Percentiles rank a stretch among this genome's conserved stretches.
Conservation (phyloP, 371 early-diverging fungal species). For the Actinomortierella wolfii region DNA sequence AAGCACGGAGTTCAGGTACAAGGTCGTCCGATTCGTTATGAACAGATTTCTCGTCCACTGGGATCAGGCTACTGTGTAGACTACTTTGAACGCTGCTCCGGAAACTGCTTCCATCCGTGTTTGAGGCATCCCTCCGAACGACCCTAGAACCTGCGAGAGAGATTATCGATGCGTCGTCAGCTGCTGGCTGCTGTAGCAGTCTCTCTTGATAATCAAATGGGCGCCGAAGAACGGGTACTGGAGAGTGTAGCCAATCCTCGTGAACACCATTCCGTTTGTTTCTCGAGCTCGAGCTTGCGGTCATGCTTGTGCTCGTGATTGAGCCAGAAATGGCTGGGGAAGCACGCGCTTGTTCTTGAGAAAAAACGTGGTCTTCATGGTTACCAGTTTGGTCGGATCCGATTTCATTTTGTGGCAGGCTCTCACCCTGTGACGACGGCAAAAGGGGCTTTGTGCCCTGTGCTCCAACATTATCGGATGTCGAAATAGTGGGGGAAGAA, state of each 20-base stretch:
- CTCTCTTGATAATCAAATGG: background rate
- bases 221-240: background rate
- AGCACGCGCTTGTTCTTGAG: no score
- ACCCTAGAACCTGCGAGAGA: conserved; percentile 35
- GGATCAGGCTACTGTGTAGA: no score
- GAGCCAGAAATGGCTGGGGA: no score
- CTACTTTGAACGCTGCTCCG: conserved; percentile 10
- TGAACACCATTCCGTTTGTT: background rate
- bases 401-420: no score
- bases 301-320: conserved; percentile 7
- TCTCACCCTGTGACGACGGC: no score
- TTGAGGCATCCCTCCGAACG: conserved; percentile 8
- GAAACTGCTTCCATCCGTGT: conserved; percentile 18
- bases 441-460: no score
- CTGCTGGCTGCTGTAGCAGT: background rate
- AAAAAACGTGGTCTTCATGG: no score
- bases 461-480: background rate
- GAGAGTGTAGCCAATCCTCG: conserved; percentile 1
- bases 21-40: no score
- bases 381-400: no score
- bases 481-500: background rate
- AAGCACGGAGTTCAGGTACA: no score
- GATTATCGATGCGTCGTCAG: conserved; percentile 17
- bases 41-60: no score
- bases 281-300: background rate